These are phyloP conservation scores for Sequoiadendron giganteum DNA, from an alignment of 75 land plant species.

Conservation along the genomic window DNA sequence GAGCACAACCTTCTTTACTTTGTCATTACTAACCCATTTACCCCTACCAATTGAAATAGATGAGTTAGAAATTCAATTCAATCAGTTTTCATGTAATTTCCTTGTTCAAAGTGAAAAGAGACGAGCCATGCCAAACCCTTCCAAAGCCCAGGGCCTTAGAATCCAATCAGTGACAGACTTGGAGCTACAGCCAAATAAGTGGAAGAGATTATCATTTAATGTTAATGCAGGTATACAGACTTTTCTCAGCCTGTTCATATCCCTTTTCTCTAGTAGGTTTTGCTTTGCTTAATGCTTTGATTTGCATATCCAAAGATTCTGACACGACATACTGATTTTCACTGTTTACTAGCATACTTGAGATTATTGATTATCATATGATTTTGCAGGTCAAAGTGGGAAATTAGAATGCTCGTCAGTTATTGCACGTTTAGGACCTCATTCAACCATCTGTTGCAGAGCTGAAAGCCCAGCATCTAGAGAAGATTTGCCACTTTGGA, in stretches of 20 bases:
- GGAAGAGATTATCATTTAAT: constrained; percentile 40
- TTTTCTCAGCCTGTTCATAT: not conserved
- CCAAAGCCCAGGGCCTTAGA: constrained; percentile 6
- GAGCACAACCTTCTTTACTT: constrained; percentile 44
- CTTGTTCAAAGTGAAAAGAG: constrained; percentile 16
- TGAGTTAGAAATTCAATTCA: constrained; percentile 84
- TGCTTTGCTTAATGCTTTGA: not conserved
- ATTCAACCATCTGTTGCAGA: constrained; percentile 77
- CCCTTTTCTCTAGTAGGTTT: not conserved
- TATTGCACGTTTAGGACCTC: constrained; percentile 58
- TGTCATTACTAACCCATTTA: constrained; percentile 81
- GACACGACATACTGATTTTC: not conserved
- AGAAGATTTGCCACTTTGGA: constrained; percentile 86
- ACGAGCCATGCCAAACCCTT: not conserved
- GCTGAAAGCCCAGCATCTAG: constrained; percentile 95
- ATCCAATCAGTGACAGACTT: constrained; percentile 41
- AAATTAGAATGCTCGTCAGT: constrained; percentile 91
- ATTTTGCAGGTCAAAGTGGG: constrained; percentile 80
- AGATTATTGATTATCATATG: not conserved
- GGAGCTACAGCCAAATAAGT: constrained; percentile 39
- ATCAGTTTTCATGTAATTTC: constrained; percentile 78
- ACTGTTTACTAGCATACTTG: not conserved
- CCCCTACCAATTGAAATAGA: constrained; percentile 64
- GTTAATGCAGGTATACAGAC: constrained; percentile 35
- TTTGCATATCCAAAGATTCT: not conserved